Evolutionary conservation across 805 yeast species (phyloP), one percentile per base, ranked within the genome.

Genomic region (Schwanniomyces sp.): DNA sequence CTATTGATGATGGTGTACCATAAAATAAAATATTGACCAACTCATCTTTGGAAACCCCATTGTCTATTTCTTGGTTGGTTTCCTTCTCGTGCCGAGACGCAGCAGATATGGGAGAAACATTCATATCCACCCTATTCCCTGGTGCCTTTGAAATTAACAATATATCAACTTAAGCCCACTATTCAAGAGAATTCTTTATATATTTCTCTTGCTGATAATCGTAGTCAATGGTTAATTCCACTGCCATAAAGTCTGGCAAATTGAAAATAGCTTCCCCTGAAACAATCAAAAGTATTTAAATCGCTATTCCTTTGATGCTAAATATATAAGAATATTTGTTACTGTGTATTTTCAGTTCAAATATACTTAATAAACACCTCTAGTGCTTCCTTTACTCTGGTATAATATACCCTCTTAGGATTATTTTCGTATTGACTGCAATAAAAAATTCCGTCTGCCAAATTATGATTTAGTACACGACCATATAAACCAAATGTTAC

Each of bases 1-100:
- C 61, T 28, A 64, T 56, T n/a, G 56, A 53, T 12, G 52, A 44
- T 0, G 78, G 77, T 7, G 44, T 46, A 7, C 69, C 67, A 16
- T 44, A 44, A 8, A 53, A 43, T 11, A 73, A 55, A 5, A 70
- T 47, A 9, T 58, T 54, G 6, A 69, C 53, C 27, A 59, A 52
- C 30, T 70, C 71, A n/a, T 57, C 57, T 27, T 53, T 41, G 40
- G 53, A 27, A 43, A 52, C 44, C 25, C 44, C 41, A 44, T 43
- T 18, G 17, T 32, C 36, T 32, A 32, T 32, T 14, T 18, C 36
- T 32, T 32, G 36, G 21, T 9, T 6, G 11, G 7, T 16, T 32
- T 32, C 21, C 21, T 32, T 32, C 36, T 32, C 36, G 14, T 14
- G 36, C 36, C 36, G 36, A 32, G 36, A 32, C 21, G 36, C 21